phyloP scores from a whole-genome alignment of 116 monocot species.

The Posidonia oceanica region DNA sequence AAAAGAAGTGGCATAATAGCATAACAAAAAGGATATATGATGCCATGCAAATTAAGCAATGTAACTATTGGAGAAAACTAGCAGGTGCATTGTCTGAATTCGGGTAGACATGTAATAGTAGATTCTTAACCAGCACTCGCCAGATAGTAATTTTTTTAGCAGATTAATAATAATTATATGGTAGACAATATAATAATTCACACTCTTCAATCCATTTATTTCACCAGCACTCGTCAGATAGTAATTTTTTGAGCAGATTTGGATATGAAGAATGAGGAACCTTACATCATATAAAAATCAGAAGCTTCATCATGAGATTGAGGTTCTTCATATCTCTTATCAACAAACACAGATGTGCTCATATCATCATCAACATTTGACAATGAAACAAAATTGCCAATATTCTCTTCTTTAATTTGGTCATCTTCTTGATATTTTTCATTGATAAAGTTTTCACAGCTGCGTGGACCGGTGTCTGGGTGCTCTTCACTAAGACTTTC shows the following conservation, averaged over 20 bases:
- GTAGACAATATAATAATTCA: no score
- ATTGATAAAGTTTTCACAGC: not conserved
- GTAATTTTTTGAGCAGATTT: no score
- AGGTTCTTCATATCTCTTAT: conserved; percentile 15
- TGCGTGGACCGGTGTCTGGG: conserved; percentile 1
- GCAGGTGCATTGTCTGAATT: not conserved
- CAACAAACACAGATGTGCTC: not conserved
- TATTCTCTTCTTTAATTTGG: not conserved
- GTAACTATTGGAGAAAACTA: not conserved
- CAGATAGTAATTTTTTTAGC: not conserved
- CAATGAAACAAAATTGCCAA: not conserved
- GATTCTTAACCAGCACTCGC: not conserved
- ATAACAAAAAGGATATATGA: not conserved
- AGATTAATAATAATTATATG: no score
- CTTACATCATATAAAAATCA: conserved; percentile 60
- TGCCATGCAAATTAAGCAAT: not conserved
- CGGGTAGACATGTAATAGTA: not conserved
- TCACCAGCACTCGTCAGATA: not conserved
- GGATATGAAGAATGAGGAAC: not conserved
- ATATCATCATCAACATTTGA: conserved; percentile 15
- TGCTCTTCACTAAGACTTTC: not conserved
- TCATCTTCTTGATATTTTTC: conserved; percentile 8
- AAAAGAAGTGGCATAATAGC: not conserved
- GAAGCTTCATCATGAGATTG: conserved; percentile 33
- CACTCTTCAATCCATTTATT: no score